Base-by-base conservation (phyloP, 345 rosid species). In the Hibiscus syriacus region DNA sequence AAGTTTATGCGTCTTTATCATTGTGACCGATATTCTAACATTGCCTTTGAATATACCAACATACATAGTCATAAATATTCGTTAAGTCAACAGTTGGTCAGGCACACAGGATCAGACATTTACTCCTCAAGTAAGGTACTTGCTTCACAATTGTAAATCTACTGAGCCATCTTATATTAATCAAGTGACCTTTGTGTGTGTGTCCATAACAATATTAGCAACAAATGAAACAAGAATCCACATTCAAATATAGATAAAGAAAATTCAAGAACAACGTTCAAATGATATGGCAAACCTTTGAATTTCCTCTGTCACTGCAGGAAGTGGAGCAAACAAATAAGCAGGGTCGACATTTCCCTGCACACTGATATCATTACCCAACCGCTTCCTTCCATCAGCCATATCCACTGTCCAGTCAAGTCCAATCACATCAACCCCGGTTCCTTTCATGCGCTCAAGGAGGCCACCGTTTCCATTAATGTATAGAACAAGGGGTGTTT, bases 311-410 rank as follows among this genome's bases (percentile, higher is more conserved):
- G 97, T 87, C 74, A 90, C 78, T 52, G 91, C 86, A 63, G 90
- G 85, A 66, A 87, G 91, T 16, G 97, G 80, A 57, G 91, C 85
- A 82, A 93, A 90, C 26, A 93, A 68, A 77, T 16, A 89, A 46
- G 96, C 95, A 67, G 96, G 98, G 65, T 90, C 98, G 12, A 93
- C 96, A 69, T 93, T 90, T 58, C 98, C 98, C 66, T 93, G 98
- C 17, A 93, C 86, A 57, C 91, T 80, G 69, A 90, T 81, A 23
- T 62, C 86, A 2, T 74, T 79, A 46, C 98, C 93, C 63, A 90
- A 62, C 62, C 90, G 78, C 70, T 85, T 82, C 81, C 96, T 87
- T 71, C 92, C 97, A 82, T 89, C 95, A 38, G 86, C 92, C 94
- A 93, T 85, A 78, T 89, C 98, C 56, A 93, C 90, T 34, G 96